These are phyloP conservation scores for Fonsecaea nubica DNA, from an alignment of 2,329 filamentous ascomycete genomes.

Conservation along the genomic window DNA sequence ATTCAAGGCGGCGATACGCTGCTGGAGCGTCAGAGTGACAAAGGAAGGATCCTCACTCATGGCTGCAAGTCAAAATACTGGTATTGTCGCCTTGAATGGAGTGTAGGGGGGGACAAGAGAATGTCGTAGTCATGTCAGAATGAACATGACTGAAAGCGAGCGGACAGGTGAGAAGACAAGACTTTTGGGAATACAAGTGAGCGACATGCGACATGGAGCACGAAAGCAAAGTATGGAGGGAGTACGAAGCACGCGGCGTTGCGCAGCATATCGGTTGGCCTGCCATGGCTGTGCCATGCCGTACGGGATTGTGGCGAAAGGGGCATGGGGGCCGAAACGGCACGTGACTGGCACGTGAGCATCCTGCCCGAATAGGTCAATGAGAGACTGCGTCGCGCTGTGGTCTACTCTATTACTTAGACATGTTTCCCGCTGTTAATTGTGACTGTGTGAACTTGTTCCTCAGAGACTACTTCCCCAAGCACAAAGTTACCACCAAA, in stretches of 20 bases:
- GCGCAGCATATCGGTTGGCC: conserved; percentile 1
- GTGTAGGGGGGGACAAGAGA: conserved; percentile 15
- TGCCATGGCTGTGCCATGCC: not conserved
- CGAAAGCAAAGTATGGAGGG: not conserved
- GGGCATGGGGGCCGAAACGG: not conserved
- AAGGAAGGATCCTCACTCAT: conserved; percentile 50
- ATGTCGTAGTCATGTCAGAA: conserved; percentile 20
- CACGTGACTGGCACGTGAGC: not conserved
- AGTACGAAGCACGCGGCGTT: conserved; percentile 3
- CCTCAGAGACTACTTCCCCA: too few species aligned
- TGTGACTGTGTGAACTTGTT: too few species aligned
- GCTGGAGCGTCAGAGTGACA: conserved; percentile 52
- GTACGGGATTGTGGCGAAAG: not conserved
- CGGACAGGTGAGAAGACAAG: not conserved
- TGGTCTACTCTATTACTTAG: too few species aligned
- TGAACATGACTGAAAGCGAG: conserved; percentile 16
- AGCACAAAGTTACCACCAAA: too few species aligned
- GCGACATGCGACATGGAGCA: conserved; percentile 8
- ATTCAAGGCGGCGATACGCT: conserved; percentile 55
- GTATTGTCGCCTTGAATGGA: conserved; percentile 20
- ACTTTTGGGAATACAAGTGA: conserved; percentile 1
- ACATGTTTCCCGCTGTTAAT: too few species aligned
- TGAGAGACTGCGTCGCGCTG: too few species aligned
- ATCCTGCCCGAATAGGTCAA: too few species aligned
- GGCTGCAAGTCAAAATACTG: conserved; percentile 4